phyloP scores from a whole-genome alignment of 306 rosid genomes.

The Cucurbita argyrosperma region DNA sequence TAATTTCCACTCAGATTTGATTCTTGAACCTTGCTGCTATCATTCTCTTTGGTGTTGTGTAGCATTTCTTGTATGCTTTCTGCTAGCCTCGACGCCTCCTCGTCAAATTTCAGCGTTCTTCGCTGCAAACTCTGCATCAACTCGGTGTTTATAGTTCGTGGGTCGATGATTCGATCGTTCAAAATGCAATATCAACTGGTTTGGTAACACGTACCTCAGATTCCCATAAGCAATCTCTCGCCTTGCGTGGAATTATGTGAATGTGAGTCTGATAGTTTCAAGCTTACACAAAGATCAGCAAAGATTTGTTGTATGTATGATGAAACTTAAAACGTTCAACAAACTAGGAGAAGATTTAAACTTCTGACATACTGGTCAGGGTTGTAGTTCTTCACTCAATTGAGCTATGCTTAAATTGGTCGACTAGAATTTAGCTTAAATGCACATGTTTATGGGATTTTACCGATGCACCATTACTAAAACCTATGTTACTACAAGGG shows the following conservation, averaged over 20 bases:
- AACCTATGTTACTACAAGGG: background rate
- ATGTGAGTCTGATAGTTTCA: constrained; percentile 69
- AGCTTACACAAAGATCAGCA: constrained; percentile 14
- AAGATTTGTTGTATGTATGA: background rate
- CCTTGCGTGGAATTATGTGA: constrained; percentile 88
- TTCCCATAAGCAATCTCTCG: constrained; percentile 66
- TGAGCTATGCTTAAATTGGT: no score
- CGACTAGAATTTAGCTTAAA: no score
- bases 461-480: background rate
- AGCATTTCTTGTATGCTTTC: constrained; percentile 51
- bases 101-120: constrained; percentile 45
- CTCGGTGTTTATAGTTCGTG: background rate
- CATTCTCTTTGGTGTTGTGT: constrained; percentile 14
- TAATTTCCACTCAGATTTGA: constrained; percentile 38
- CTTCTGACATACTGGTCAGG: no score
- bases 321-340: background rate
- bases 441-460: no score
- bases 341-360: no score
- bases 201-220: constrained; percentile 54
- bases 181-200: background rate
- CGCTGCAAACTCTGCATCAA: constrained; percentile 48
- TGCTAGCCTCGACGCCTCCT: constrained; percentile 54
- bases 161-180: background rate
- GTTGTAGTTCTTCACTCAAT: no score
- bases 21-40: constrained; percentile 25